A percentile compares a stretch with the other conserved stretches of the same genome.
phyloP scores from a whole-genome alignment of 306 rosid genomes.

The Malus fusca region DNA sequence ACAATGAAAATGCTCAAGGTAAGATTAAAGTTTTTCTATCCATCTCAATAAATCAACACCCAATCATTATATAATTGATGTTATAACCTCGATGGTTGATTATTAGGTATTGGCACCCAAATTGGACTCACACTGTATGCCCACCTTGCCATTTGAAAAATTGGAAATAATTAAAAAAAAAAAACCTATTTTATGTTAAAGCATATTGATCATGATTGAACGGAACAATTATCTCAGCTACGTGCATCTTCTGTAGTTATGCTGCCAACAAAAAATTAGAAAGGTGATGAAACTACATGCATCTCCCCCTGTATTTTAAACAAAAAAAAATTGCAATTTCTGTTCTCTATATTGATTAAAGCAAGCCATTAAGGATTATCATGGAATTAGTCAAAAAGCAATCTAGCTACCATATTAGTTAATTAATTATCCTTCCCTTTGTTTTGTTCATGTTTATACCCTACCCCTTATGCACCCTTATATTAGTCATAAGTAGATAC shows the following conservation, averaged over 20 bases:
- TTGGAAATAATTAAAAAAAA: background rate
- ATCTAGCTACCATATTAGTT: background rate
- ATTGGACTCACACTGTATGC: background rate
- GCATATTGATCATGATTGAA: background rate
- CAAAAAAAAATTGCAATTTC: background rate
- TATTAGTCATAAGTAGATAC: background rate
- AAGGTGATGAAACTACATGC: background rate
- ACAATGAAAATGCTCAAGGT: background rate
- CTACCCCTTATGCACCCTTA: background rate
- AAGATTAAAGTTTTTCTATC: background rate
- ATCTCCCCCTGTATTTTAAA: background rate
- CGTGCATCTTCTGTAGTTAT: background rate
- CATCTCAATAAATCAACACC: background rate
- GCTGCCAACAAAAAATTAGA: background rate
- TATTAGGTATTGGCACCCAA: constrained; percentile 3
- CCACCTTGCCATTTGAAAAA: background rate
- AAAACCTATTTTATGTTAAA: background rate
- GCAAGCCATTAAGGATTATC: background rate
- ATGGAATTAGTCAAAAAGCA: background rate
- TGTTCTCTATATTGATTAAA: background rate
- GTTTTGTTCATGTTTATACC: background rate
- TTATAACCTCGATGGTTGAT: constrained; percentile 1
- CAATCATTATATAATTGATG: background rate
- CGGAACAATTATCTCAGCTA: background rate
- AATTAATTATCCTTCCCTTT: background rate